phyloP scores from a whole-genome alignment of 352 stramenopile species.

The Stephanocyclus meneghinianus region DNA sequence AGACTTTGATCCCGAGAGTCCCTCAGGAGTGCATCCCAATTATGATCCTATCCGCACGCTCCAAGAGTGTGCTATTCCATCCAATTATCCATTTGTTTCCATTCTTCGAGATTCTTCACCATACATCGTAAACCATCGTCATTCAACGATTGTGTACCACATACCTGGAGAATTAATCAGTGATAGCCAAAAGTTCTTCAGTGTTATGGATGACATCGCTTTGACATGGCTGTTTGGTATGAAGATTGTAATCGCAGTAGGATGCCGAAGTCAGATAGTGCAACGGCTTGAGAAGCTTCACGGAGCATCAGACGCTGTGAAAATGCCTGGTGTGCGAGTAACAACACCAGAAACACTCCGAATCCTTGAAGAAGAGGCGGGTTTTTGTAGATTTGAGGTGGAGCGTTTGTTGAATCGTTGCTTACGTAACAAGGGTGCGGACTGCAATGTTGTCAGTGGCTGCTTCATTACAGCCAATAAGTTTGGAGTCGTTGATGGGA shows the following conservation, averaged over 20 bases:
- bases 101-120: constrained; percentile 91
- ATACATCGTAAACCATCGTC: constrained; percentile 95
- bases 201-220: constrained; percentile 92
- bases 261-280: constrained; percentile 89
- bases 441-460: constrained; percentile 89
- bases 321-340: constrained; percentile 37
- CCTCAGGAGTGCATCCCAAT: not conserved
- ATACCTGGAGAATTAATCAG: constrained; percentile 88
- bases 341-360: constrained; percentile 84
- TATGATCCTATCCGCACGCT: not conserved
- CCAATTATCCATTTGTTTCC: constrained; percentile 63
- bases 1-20: constrained; percentile 25
- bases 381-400: constrained; percentile 83
- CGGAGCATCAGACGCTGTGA: constrained; percentile 9
- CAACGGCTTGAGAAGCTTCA: constrained; percentile 69
- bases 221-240: constrained; percentile 93
- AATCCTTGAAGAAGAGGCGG: constrained; percentile 90
- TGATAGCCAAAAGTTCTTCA: constrained; percentile 47
- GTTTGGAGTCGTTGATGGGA: constrained; percentile 60
- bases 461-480: constrained; percentile 91
- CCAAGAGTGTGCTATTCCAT: constrained; percentile 25
- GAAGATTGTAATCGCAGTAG: constrained; percentile 92
- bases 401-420: constrained; percentile 78
- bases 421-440: constrained; percentile 59
- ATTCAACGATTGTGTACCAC: constrained; percentile 92